These are phyloP conservation scores for Aspergillus chevalieri DNA, from an alignment of 2,329 filamentous ascomycete species.

Conservation along the genomic window DNA sequence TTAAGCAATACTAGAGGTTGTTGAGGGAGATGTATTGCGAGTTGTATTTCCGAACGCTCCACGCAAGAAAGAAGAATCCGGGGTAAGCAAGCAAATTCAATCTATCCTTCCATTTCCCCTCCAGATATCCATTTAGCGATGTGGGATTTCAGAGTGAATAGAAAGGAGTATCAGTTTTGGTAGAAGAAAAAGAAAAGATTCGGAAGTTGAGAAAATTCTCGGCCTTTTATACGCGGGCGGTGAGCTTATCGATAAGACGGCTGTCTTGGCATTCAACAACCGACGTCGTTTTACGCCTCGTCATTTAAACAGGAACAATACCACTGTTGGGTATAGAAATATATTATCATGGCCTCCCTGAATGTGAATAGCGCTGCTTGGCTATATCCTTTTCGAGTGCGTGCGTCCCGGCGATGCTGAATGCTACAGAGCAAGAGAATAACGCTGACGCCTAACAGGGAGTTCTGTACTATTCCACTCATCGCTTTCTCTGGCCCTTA, in stretches of 20 bases:
- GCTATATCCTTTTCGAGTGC: slow-evolving; percentile 45
- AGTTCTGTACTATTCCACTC: slow-evolving; percentile 71
- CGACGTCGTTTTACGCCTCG: background rate
- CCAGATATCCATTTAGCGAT: slow-evolving; percentile 33
- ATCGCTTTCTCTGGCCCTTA: slow-evolving; percentile 76
- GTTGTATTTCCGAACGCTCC: slow-evolving; percentile 44
- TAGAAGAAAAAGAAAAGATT: slow-evolving; percentile 26
- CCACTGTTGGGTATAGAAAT: background rate
- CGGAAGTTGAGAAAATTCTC: slow-evolving; percentile 15
- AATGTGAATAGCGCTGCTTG: slow-evolving; percentile 34
- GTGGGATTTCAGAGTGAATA: slow-evolving; percentile 43
- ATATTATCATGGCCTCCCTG: slow-evolving; percentile 3
- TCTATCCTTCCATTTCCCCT: slow-evolving; percentile 46
- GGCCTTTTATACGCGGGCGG: slow-evolving; percentile 16
- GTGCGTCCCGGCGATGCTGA: slow-evolving; percentile 1
- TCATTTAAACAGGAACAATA: background rate
- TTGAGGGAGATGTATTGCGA: slow-evolving; percentile 33
- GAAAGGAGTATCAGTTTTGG: slow-evolving; percentile 40
- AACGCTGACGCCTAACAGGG: slow-evolving; percentile 44
- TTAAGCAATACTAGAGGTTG: background rate
- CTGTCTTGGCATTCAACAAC: slow-evolving; percentile 7
- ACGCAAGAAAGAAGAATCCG: slow-evolving; percentile 35
- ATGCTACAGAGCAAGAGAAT: too few species aligned
- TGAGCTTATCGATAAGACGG: slow-evolving; percentile 33
- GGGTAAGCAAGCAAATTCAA: slow-evolving; percentile 40